phyloP scores from a whole-genome alignment of 1,284 basidiomycete genomes.

The Cerrena zonata region DNA sequence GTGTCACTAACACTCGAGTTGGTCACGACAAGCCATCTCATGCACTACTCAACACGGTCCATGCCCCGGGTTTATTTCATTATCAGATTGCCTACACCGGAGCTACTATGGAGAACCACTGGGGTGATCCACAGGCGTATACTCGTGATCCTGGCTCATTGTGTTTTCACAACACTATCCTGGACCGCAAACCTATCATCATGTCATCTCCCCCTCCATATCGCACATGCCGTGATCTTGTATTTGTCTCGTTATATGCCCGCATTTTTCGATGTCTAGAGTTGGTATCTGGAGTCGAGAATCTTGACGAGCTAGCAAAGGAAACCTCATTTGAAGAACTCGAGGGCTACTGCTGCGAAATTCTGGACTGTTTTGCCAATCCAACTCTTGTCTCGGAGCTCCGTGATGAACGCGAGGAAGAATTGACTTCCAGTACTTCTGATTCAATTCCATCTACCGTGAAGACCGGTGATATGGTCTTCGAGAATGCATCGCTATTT shows the following conservation, averaged over 20 bases:
- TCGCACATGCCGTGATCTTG: conserved; percentile 5
- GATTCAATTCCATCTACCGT: background rate
- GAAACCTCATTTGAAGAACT: conserved; percentile 3
- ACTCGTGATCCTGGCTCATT: conserved; percentile 30
- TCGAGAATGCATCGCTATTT: conserved; percentile 33
- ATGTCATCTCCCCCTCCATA: conserved; percentile 1
- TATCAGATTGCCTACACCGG: conserved; percentile 31
- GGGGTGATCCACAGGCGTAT: conserved; percentile 10
- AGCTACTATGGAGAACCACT: conserved; percentile 23
- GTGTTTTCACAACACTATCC: conserved; percentile 28
- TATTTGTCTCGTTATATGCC: conserved; percentile 7
- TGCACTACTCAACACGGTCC: conserved; percentile 24
- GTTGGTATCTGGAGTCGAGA: background rate
- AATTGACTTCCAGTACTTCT: background rate
- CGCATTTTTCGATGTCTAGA: conserved; percentile 4
- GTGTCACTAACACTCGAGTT: conserved; percentile 25
- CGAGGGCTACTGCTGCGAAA: background rate
- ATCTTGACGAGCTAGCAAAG: conserved; percentile 2
- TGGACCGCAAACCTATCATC: conserved; percentile 28
- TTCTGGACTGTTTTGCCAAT: conserved; percentile 6
- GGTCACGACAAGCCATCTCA: conserved; percentile 31
- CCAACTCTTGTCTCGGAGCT: conserved; percentile 21
- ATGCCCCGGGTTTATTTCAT: conserved; percentile 35
- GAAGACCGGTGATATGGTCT: conserved; percentile 24
- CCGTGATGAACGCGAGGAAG: background rate